A percentile compares a stretch with the other conserved stretches of the same genome.
Evolutionary conservation across 2,329 filamentous ascomycete genomes (phyloP).

Genomic region (Pseudocercospora fuligena): DNA sequence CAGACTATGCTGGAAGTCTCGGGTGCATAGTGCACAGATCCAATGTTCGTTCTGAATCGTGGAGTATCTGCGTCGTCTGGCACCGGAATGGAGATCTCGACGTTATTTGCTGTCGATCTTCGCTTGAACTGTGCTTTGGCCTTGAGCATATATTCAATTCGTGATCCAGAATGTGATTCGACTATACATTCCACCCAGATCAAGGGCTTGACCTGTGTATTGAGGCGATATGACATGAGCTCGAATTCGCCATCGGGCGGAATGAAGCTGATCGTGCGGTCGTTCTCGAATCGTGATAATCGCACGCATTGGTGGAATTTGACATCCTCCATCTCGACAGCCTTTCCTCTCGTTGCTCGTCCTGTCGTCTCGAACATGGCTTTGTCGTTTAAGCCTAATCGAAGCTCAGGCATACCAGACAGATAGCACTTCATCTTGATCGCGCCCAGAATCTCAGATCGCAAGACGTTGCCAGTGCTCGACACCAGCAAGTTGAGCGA

Average conservation of each 20-base stretch:
- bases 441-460: constrained; percentile 93
- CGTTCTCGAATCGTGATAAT: constrained; percentile 95
- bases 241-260: constrained; percentile 98
- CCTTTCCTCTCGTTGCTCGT: constrained; percentile 89
- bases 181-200: constrained; percentile 99
- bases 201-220: constrained; percentile 96
- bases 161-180: constrained; percentile 90
- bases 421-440: constrained; percentile 99
- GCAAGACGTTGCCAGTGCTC: constrained; percentile 89
- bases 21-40: constrained; percentile 94
- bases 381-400: constrained; percentile 95
- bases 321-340: constrained; percentile 99
- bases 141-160: constrained; percentile 99
- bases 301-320: constrained; percentile 99
- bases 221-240: constrained; percentile 98
- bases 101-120: constrained; percentile 95
- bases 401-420: constrained; percentile 95
- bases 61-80: constrained; percentile 96
- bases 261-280: constrained; percentile 98
- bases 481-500: constrained; percentile 95
- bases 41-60: constrained; percentile 95
- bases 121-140: constrained; percentile 98
- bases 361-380: constrained; percentile 99
- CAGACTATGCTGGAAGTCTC: constrained; percentile 97
- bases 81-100: constrained; percentile 95